Percentiles rank a stretch among this genome's conserved stretches.
phyloP scores from a whole-genome alignment of 139 green algal species.

The Micromonas commoda region DNA sequence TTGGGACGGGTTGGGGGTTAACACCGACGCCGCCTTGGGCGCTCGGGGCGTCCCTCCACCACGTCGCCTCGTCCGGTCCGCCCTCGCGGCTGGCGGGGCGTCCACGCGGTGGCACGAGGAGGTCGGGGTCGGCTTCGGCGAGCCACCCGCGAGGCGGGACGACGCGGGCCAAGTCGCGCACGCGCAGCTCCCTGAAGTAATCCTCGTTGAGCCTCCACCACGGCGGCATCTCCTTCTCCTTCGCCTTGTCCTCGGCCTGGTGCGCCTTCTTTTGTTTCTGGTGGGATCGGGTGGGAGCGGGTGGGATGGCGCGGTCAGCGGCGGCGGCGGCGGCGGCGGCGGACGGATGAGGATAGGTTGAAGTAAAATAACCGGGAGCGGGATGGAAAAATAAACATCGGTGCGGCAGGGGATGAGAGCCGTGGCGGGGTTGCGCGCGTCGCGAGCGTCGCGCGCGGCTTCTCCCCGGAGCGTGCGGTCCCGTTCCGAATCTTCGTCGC shows the following conservation, averaged over 20 bases:
- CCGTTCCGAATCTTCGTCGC: too few species aligned
- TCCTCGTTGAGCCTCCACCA: slow-evolving; percentile 22
- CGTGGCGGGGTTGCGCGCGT: too few species aligned
- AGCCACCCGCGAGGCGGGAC: background rate
- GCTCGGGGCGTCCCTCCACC: too few species aligned
- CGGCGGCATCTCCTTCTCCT: slow-evolving; percentile 13
- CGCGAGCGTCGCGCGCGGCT: too few species aligned
- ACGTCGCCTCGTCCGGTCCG: background rate
- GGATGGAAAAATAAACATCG: too few species aligned
- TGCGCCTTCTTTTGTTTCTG: background rate
- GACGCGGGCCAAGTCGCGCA: background rate
- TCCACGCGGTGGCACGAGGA: background rate
- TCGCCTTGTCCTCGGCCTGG: background rate
- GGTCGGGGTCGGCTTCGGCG: background rate
- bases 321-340: too few species aligned
- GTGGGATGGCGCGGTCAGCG: background rate
- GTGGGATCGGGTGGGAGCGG: background rate
- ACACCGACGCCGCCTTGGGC: too few species aligned
- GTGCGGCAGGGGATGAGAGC: too few species aligned
- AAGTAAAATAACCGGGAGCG: too few species aligned
- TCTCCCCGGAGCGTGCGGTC: too few species aligned
- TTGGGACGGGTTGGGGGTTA: too few species aligned
- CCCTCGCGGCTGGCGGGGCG: background rate
- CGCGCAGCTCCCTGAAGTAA: background rate
- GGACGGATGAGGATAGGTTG: too few species aligned